Evolutionary conservation across 2,329 filamentous ascomycete species (phyloP), one percentile per base, ranked within the genome.

Genomic region (Aspergillus sp.): DNA sequence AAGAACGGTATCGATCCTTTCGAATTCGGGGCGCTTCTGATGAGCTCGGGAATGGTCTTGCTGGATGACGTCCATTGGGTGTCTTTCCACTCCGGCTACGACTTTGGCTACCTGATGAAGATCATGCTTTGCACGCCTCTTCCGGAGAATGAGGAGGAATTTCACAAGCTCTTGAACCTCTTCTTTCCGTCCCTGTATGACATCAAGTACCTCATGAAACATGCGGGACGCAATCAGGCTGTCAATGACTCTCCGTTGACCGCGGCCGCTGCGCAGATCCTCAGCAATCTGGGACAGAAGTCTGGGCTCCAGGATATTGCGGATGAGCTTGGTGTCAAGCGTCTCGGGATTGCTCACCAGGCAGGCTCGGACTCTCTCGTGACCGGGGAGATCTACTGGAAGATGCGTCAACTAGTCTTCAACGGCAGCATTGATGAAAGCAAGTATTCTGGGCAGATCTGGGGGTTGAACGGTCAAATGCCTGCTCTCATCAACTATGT

Each of bases 81-180:
- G 43, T 93, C 86, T 3, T 96, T 96, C 64, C 91, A 98, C 59
- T 91, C 86, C 16, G 91, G 89, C 39, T 98, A 98, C 62, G 91
- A 98, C 65, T 96, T 98, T 61, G 91, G 88, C 30, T 96, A 96
- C 53, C 70, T 98, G 29, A 88, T 93, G 53, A 98, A 98, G 64
- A 78, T 95, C 36, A 79, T 98, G 57, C 80, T 84, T 36, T 83
- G 83, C 61, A 74, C 79, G 44, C 77, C 81, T 27, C 70, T 98
- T 5, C 91, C 91, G 1, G 83, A 86, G 47, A 86, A 93, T 46
- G 91, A 96, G 57, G 74, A 80, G 30, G 80, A 91, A 42, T 98
- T 96, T 58, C 83, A 93, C 55, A 75, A 80, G 50, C 75, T 89
- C 29, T 85, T 96, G 62, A 84, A 84, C 54, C 80, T 85, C 29